Conservation (phyloP, 1,284 basidiomycete species). For the Moesziomyces sp. region DNA sequence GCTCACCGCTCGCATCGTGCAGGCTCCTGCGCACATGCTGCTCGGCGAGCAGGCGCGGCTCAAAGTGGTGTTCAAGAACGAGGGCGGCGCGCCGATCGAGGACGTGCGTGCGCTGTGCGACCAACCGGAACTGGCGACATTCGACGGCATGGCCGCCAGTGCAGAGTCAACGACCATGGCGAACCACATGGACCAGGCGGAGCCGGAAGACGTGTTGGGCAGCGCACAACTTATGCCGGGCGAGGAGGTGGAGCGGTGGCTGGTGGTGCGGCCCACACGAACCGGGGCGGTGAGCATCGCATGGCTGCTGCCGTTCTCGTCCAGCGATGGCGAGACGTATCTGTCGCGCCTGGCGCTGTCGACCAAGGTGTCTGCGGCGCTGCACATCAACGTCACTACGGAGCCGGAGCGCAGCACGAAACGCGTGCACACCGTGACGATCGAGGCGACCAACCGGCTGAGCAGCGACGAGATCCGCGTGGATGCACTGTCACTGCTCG, state of each 20-base stretch:
- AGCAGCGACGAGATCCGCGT: constrained; percentile 9
- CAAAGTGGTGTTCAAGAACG: constrained; percentile 31
- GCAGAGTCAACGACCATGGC: constrained; percentile 36
- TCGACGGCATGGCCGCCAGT: constrained; percentile 45
- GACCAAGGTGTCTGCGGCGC: constrained; percentile 14
- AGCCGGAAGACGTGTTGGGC: constrained; percentile 6
- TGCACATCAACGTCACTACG: constrained; percentile 35
- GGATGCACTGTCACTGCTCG: constrained; percentile 23
- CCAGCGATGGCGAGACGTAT: constrained; percentile 28
- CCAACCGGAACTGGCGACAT: constrained; percentile 16
- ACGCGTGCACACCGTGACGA: constrained; percentile 13
- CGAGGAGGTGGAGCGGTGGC: constrained; percentile 18
- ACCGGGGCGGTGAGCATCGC: constrained; percentile 11
- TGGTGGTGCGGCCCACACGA: constrained; percentile 12
- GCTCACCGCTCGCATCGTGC: constrained; percentile 17
- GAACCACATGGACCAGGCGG: constrained; percentile 55
- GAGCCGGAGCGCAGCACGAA: background rate
- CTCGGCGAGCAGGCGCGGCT: constrained; percentile 19
- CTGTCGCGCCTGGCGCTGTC: constrained; percentile 26
- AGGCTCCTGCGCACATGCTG: constrained; percentile 12
- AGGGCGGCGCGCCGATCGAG: constrained; percentile 5
- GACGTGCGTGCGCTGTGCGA: constrained; percentile 40
- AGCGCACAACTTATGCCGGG: constrained; percentile 16
- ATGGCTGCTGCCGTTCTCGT: constrained; percentile 36
- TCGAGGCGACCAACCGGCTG: constrained; percentile 30